phyloP scores from a whole-genome alignment of 2,329 filamentous ascomycete species.

The Pseudogymnoascus destructans region DNA sequence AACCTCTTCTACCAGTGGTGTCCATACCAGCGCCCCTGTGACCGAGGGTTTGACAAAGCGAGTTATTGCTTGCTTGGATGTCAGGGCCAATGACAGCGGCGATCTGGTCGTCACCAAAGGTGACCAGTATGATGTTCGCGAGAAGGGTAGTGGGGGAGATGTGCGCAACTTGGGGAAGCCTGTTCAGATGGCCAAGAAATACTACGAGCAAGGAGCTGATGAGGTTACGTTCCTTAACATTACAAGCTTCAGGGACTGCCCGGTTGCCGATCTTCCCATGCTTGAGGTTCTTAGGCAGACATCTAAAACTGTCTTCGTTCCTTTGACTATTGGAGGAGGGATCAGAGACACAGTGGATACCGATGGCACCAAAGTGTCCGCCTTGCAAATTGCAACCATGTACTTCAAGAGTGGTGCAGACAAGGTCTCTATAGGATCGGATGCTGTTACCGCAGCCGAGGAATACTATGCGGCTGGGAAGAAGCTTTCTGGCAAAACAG shows the following conservation, averaged over 20 bases:
- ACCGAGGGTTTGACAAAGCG: constrained; percentile 71
- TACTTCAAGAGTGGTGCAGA: constrained; percentile 97
- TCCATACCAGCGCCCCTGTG: neutral
- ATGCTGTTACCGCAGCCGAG: constrained; percentile 86
- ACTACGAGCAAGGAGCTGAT: constrained; percentile 94
- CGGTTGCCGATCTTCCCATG: constrained; percentile 86
- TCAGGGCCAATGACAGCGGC: constrained; percentile 83
- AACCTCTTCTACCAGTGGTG: constrained; percentile 20
- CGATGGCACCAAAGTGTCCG: constrained; percentile 74
- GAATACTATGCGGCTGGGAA: constrained; percentile 66
- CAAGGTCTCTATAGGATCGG: constrained; percentile 93
- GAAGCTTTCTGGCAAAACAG: constrained; percentile 64
- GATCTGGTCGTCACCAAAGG: constrained; percentile 97
- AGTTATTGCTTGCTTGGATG: constrained; percentile 91
- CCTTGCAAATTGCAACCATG: constrained; percentile 84
- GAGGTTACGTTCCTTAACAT: constrained; percentile 98
- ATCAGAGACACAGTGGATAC: constrained; percentile 87
- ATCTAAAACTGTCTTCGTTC: constrained; percentile 87
- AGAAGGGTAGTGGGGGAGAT: constrained; percentile 54
- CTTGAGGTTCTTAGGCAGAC: constrained; percentile 80
- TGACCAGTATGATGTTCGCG: constrained; percentile 95
- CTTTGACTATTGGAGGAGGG: constrained; percentile 86
- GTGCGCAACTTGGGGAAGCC: constrained; percentile 95
- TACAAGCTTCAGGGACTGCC: constrained; percentile 92
- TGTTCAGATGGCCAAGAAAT: constrained; percentile 82